Conservation (phyloP, 2,329 filamentous ascomycete species). For the Chalaropsis ovoidea region DNA sequence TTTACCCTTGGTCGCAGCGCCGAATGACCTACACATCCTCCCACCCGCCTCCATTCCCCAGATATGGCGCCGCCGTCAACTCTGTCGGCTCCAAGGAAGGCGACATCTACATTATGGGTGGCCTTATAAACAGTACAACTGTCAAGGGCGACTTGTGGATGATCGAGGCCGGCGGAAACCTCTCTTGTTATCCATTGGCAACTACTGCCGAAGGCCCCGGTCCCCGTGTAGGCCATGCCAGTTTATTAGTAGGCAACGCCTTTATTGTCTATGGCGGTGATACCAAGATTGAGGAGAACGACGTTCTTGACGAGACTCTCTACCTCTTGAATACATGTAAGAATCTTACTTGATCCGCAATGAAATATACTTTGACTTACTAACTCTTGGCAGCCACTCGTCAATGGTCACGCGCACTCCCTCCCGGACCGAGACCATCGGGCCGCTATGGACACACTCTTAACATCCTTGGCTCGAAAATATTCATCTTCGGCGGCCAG, state of each 20-base stretch:
- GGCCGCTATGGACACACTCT: slow-evolving; percentile 93
- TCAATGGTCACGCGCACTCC: slow-evolving; percentile 92
- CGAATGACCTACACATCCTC: slow-evolving; percentile 75
- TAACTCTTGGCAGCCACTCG: slow-evolving; percentile 59
- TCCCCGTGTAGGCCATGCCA: slow-evolving; percentile 86
- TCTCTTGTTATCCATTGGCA: slow-evolving; percentile 83
- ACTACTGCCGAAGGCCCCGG: slow-evolving; percentile 91
- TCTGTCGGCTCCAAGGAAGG: slow-evolving; percentile 88
- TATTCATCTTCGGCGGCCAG: slow-evolving; percentile 95
- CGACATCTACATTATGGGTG: slow-evolving; percentile 95
- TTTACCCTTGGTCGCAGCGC: slow-evolving; percentile 94
- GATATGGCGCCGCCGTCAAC: slow-evolving; percentile 96
- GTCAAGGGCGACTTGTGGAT: slow-evolving; percentile 98
- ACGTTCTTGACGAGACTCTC: slow-evolving; percentile 85
- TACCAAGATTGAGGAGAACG: slow-evolving; percentile 89
- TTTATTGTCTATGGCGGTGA: slow-evolving; percentile 99
- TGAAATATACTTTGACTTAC: neutral
- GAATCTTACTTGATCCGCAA: slow-evolving; percentile 32
- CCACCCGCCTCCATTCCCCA: slow-evolving; percentile 78
- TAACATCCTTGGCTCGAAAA: slow-evolving; percentile 92
- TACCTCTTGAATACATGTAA: slow-evolving; percentile 96
- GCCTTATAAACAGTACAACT: slow-evolving; percentile 84
- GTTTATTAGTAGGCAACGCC: slow-evolving; percentile 89
- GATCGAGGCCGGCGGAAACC: slow-evolving; percentile 78
- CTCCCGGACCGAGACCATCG: slow-evolving; percentile 72